Base-by-base conservation (phyloP, 2,329 filamentous ascomycete genomes). In the Cyphellophora attinorum region DNA sequence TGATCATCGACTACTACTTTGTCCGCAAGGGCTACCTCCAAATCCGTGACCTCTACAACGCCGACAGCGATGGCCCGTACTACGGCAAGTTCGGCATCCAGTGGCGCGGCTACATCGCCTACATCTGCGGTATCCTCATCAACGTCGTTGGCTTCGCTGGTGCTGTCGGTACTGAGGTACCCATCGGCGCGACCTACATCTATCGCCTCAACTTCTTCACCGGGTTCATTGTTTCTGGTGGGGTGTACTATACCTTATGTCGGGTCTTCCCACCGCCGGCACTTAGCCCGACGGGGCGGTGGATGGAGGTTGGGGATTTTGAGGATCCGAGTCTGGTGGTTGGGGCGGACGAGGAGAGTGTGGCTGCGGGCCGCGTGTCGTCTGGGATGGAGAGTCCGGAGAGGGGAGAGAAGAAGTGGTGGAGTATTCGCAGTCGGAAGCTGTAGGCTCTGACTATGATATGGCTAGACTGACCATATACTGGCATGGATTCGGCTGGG, bases 61-160 rank as follows among this genome's bases (percentile, higher is more conserved):
- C 73, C 6, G 36, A 45, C 35, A 69, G 65, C 36, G 64, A 60
- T 0, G 74, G 75, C 0, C 80, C 76, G 0, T 95, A 95, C 59
- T 89, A 72, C 57, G 91, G 70, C 60, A 74, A 63, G 0, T 72
- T 60, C 31, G 88, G 88, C 13, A 61, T 93, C 54, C 76, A 89
- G 55, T 91, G 82, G 81, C 78, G 85, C 27, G 88, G 76, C 2
- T 95, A 93, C 49, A 72, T 66, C 1, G 83, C 88, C 0, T 50
- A 48, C 31, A 37, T 45, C 93, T 94, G 55, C 72, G 86, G 86
- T 10, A 93, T 94, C 42, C 55, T 91, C 4, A 80, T 93, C 65
- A 94, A 94, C 49, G 82, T 95, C 3, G 85, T 94, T 4, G 88
- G 88, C 1, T 95, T 95, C 46, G 85, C 78, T 1, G 86, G 85